Evolutionary conservation across 2,329 filamentous ascomycete genomes (phyloP).

Genomic region (Fusarium cicatricum): DNA sequence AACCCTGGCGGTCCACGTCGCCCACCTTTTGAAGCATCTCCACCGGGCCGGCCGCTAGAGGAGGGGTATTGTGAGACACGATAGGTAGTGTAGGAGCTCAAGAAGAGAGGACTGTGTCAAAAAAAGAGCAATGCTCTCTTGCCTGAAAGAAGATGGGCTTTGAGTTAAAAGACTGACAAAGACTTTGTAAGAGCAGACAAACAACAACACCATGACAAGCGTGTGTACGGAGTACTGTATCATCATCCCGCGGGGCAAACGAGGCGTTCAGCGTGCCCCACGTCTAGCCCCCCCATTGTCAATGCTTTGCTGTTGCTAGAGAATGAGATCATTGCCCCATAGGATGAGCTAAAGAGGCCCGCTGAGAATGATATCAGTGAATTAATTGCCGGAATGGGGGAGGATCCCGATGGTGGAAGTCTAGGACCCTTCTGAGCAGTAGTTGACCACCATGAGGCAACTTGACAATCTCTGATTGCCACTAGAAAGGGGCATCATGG

Average conservation of each 20-base stretch:
- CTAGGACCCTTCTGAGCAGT: too few species aligned
- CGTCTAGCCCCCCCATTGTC: slow-evolving; percentile 12
- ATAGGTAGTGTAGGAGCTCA: too few species aligned
- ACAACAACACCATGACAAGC: slow-evolving; percentile 4
- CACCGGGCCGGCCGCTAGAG: slow-evolving; percentile 8
- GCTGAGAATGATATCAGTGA: slow-evolving; percentile 32
- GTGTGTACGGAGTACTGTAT: too few species aligned
- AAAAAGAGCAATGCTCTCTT: neutral
- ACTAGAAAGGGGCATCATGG: neutral
- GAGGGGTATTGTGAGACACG: slow-evolving; percentile 13
- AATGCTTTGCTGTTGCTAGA: neutral
- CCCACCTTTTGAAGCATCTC: slow-evolving; percentile 1
- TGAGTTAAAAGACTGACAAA: slow-evolving; percentile 21
- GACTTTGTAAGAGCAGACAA: neutral
- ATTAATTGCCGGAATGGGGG: too few species aligned
- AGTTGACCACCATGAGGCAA: too few species aligned
- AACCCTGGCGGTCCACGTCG: slow-evolving; percentile 26
- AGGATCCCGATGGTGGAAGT: neutral
- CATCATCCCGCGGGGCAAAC: slow-evolving; percentile 14
- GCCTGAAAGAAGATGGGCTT: neutral
- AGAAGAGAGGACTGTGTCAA: slow-evolving; percentile 12
- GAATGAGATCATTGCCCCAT: slow-evolving; percentile 37
- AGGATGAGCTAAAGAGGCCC: slow-evolving; percentile 27
- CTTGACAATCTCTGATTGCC: slow-evolving; percentile 7
- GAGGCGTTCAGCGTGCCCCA: slow-evolving; percentile 24